phyloP scores from a whole-genome alignment of 2,329 filamentous ascomycete genomes.

The Diaporthe vaccinii region DNA sequence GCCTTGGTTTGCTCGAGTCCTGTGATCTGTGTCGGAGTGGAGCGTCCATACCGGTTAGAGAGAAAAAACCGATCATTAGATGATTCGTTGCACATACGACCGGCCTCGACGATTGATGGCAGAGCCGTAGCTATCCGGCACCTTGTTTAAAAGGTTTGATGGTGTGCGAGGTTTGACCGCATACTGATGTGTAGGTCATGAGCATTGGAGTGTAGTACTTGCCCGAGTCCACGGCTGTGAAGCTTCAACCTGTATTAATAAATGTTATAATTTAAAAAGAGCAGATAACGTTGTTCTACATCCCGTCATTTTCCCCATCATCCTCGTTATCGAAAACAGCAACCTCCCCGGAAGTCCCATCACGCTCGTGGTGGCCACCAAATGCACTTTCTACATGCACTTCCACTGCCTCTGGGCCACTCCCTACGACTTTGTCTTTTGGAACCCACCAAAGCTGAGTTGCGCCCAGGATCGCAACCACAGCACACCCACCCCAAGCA shows the following conservation, averaged over 20 bases:
- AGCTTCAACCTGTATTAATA: not conserved
- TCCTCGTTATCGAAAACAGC: conserved; percentile 27
- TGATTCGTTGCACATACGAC: too few relatives aligned
- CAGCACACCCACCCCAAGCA: conserved; percentile 50
- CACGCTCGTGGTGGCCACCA: conserved; percentile 21
- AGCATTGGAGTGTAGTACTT: too few relatives aligned
- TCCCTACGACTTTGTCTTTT: conserved; percentile 6
- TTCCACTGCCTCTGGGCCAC: conserved; percentile 16
- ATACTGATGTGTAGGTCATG: too few relatives aligned
- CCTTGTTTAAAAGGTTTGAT: too few relatives aligned
- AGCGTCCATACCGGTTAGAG: too few relatives aligned
- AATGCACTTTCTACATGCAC: conserved; percentile 39
- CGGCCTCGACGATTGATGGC: too few relatives aligned
- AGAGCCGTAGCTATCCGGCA: too few relatives aligned
- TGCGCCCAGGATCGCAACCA: conserved; percentile 32
- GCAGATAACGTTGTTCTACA: not conserved
- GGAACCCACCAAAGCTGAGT: conserved; percentile 40
- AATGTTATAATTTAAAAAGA: not conserved
- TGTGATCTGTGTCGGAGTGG: too few relatives aligned
- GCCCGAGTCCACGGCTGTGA: not conserved
- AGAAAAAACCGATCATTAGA: too few relatives aligned
- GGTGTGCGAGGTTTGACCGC: too few relatives aligned
- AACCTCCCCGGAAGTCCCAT: not conserved
- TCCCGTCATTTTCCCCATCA: not conserved
- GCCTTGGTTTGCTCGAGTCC: too few relatives aligned